phyloP scores from a whole-genome alignment of 495 filamentous ascomycete genomes.

The Penicillium argentinense region DNA sequence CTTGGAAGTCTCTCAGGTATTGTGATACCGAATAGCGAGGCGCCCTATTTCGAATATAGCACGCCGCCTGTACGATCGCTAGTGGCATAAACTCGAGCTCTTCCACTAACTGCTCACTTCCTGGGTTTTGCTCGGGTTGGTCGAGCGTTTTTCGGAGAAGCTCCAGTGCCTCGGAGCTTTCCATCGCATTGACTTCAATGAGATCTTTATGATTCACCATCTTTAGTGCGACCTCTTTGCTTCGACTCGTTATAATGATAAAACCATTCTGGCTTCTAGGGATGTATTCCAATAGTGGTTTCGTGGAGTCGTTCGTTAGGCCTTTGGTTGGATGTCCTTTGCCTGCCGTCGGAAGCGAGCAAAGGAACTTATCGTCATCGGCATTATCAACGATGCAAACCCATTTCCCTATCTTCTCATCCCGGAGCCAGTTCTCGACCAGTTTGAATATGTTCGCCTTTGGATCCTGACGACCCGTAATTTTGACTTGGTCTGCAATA shows the following conservation, averaged over 20 bases:
- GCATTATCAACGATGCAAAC: conserved; percentile 13
- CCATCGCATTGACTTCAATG: conserved; percentile 38
- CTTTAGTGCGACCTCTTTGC: too few species aligned
- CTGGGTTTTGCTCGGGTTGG: too few species aligned
- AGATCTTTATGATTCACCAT: too few species aligned
- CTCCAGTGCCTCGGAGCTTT: conserved; percentile 24
- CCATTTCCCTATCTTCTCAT: conserved; percentile 18
- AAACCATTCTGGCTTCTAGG: too few species aligned
- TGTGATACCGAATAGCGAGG: conserved; percentile 23
- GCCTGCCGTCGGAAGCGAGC: too few species aligned
- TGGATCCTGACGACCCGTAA: too few species aligned
- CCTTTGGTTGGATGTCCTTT: conserved; percentile 28
- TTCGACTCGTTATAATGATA: too few species aligned
- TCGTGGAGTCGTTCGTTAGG: too few species aligned
- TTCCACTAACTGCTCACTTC: conserved; percentile 28
- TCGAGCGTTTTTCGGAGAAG: conserved; percentile 47
- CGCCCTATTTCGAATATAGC: conserved; percentile 38
- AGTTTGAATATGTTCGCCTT: too few species aligned
- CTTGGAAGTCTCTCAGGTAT: conserved; percentile 38
- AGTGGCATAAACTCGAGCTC: conserved; percentile 48
- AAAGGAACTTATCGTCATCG: conserved; percentile 26
- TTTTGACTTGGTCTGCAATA: conserved; percentile 37
- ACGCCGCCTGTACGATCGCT: conserved; percentile 49
- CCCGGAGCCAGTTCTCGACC: too few species aligned
- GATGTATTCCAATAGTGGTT: too few species aligned